Percentiles rank a stretch among this genome's conserved stretches.
These are phyloP conservation scores for Venturia aucupariae DNA, from an alignment of 2,329 filamentous ascomycete species.

Conservation along the genomic window DNA sequence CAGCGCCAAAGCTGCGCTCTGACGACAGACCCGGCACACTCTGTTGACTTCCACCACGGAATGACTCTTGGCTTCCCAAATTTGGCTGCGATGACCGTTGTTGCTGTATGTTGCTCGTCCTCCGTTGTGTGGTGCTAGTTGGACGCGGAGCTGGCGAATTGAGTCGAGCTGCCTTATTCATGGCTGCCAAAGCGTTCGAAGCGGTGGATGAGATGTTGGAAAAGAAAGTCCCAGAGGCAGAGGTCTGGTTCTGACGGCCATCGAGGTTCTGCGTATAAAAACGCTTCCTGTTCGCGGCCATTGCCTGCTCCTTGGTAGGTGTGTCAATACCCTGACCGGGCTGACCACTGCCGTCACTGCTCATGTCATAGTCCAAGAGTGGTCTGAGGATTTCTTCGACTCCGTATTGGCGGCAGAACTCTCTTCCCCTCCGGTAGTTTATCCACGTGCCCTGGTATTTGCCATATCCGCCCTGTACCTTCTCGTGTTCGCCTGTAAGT, in stretches of 20 bases:
- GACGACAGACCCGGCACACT: slow-evolving; percentile 61
- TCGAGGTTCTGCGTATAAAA: slow-evolving; percentile 74
- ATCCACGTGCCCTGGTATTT: slow-evolving; percentile 99
- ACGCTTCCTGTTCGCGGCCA: slow-evolving; percentile 84
- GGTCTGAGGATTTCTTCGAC: slow-evolving; percentile 70
- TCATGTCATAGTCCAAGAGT: slow-evolving; percentile 72
- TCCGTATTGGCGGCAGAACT: slow-evolving; percentile 73
- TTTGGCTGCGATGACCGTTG: slow-evolving; percentile 63
- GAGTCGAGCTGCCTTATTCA: slow-evolving; percentile 83
- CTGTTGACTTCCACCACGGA: slow-evolving; percentile 69
- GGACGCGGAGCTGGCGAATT: slow-evolving; percentile 71
- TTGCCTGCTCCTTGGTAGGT: slow-evolving; percentile 95
- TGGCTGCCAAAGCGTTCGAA: slow-evolving; percentile 85
- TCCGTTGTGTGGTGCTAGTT: slow-evolving; percentile 48
- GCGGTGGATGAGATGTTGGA: slow-evolving; percentile 93
- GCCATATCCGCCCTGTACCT: slow-evolving; percentile 95
- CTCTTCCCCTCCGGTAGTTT: slow-evolving; percentile 79
- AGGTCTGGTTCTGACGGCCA: slow-evolving; percentile 41
- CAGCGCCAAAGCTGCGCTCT: slow-evolving; percentile 61
- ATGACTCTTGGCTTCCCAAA: slow-evolving; percentile 54
- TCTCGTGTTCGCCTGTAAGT: slow-evolving; percentile 90
- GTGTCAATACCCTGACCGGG: slow-evolving; percentile 76
- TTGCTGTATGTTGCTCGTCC: slow-evolving; percentile 45
- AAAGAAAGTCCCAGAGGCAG: slow-evolving; percentile 78
- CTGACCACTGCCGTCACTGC: slow-evolving; percentile 57